Base-by-base conservation (phyloP, 129 eudicot species). In the Dittrichia graveolens region DNA sequence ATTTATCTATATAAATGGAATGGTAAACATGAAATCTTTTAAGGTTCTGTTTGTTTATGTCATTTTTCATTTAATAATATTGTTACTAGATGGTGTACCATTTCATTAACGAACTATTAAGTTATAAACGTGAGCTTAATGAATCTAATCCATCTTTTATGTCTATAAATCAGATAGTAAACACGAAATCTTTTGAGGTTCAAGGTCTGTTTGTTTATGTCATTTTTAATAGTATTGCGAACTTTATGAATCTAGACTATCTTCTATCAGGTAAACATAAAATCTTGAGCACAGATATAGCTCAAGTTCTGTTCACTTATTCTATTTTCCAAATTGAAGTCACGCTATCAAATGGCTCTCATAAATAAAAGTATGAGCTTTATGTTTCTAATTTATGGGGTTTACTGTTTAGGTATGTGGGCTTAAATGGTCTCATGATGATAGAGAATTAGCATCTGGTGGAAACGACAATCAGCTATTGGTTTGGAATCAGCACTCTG, bases 381-480 rank as follows among this genome's bases (percentile, higher is more conserved):
- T 18, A 44, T 8, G 60, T 47, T 46, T 12, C 50, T 64, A n/a
- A 24, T 64, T 4, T 41, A 35, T 62, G 8, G 11, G 1, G 15
- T 9, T 7, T 39, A 43, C 5, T 45, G 11, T 52, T 73, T 75
- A 93, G 98, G 99, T 94, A 7, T 94, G 99, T 66, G 99, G 99
- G 55, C 85, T 94, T 15, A 94, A 94, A 80, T 94, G 99, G 99
- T 94, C 99, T 65, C 99, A 94, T 74, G 99, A 94, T 80, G 99
- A 94, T 72, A 82, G 99, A 63, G 99, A 94, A 73, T 94, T 94
- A 62, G 99, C 99, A 43, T 94, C 99, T 0, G 99, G 99, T 64
- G 99, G 99, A 73, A 94, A 94, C 61, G 99, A 94, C 75, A 94
- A 94, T 77, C 99, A 94, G 91, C 85, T 94, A 7, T 67, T 94